Evolutionary conservation across 2,329 filamentous ascomycete species (phyloP).

Genomic region (Pseudocercospora vitis): DNA sequence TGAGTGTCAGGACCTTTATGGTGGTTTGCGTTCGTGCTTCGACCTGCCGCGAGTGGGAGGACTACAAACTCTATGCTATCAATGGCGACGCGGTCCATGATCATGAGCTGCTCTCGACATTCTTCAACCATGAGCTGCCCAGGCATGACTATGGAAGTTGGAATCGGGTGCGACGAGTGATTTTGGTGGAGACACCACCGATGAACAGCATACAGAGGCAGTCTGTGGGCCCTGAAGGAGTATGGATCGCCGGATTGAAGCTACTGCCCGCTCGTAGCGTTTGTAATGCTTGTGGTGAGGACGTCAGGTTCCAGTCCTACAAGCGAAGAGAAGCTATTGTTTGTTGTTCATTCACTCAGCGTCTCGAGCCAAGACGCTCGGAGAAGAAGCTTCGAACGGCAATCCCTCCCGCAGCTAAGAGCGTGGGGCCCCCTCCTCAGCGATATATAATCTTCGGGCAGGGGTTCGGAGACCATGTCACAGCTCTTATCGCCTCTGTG

Average conservation of each 20-base stretch:
- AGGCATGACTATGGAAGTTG: conserved; percentile 7
- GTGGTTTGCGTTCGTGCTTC: too few relatives aligned
- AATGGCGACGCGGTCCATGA: conserved; percentile 5
- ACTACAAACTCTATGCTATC: conserved; percentile 1
- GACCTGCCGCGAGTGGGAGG: too few relatives aligned
- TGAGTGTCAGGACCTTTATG: too few relatives aligned
- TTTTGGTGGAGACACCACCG: background rate
- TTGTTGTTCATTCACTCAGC: background rate
- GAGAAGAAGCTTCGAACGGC: background rate
- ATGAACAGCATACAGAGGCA: conserved; percentile 5
- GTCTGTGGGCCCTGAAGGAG: conserved; percentile 4
- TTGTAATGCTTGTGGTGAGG: background rate
- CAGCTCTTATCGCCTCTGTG: background rate
- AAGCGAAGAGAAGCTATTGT: background rate
- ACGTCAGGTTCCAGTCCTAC: background rate
- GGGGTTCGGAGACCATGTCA: background rate
- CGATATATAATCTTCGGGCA: background rate
- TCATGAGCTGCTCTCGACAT: conserved; percentile 1
- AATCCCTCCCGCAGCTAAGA: background rate
- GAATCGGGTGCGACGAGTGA: background rate
- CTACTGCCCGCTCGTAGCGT: background rate
- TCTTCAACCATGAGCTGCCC: conserved; percentile 4
- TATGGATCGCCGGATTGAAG: background rate
- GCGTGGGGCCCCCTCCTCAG: background rate
- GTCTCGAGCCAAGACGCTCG: background rate